Evolutionary conservation across 2,329 filamentous ascomycete species (phyloP).

Genomic region (Monascus ruber): DNA sequence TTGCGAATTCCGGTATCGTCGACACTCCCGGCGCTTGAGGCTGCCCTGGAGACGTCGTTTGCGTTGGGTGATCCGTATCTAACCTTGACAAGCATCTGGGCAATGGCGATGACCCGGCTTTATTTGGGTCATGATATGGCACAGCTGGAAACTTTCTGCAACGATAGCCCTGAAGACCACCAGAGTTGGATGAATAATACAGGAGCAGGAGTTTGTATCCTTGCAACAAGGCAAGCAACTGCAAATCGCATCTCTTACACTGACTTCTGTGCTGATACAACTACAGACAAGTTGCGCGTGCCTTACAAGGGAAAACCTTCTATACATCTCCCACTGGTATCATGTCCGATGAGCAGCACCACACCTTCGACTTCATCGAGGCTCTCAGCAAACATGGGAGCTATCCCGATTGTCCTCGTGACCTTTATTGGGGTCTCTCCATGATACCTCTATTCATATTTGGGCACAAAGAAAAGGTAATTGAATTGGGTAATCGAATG

Average conservation of each 20-base stretch:
- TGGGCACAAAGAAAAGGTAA: constrained; percentile 34
- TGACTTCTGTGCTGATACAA: neutral
- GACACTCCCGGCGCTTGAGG: constrained; percentile 42
- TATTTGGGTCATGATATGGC: constrained; percentile 47
- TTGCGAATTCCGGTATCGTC: constrained; percentile 41
- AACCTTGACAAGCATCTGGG: constrained; percentile 46
- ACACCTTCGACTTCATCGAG: constrained; percentile 38
- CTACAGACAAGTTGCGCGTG: constrained; percentile 42
- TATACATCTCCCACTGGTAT: constrained; percentile 36
- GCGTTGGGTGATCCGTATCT: constrained; percentile 48
- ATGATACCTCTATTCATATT: constrained; percentile 37
- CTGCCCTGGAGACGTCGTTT: constrained; percentile 46
- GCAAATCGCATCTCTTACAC: too few relatives aligned
- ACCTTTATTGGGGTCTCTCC: constrained; percentile 44
- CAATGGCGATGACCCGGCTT: constrained; percentile 46
- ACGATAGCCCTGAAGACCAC: constrained; percentile 46
- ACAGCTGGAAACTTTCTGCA: constrained; percentile 48
- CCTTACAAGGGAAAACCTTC: constrained; percentile 51
- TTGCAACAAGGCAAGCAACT: constrained; percentile 32
- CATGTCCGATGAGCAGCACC: constrained; percentile 45
- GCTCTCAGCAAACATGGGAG: constrained; percentile 33
- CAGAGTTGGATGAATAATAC: constrained; percentile 46
- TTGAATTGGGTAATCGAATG: constrained; percentile 32
- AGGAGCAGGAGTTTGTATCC: constrained; percentile 47
- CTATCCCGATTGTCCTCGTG: constrained; percentile 42